Evolutionary conservation across 441 rosid genomes (phyloP).

Genomic region (Populus hybrid): DNA sequence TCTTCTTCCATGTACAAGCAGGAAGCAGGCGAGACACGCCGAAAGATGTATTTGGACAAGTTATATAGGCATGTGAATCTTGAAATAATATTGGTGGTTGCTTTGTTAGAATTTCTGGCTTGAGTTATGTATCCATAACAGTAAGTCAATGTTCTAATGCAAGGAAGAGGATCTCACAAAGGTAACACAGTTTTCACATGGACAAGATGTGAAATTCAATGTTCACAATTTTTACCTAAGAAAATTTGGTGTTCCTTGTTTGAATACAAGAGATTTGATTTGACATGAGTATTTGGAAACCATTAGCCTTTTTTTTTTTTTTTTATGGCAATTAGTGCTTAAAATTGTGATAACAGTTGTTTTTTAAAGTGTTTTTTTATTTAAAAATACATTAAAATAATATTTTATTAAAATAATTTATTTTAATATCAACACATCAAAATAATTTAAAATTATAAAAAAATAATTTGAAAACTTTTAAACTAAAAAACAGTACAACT

Average conservation of each 20-base stretch:
- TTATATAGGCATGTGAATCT: not conserved
- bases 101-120: not conserved
- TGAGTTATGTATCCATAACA: not conserved
- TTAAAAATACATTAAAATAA: too few species aligned
- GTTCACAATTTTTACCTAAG: not conserved
- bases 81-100: not conserved
- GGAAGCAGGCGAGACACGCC: not conserved
- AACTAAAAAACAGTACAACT: too few species aligned
- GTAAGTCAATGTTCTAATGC: not conserved
- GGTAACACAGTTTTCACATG: not conserved
- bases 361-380: too few species aligned
- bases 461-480: too few species aligned
- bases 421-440: too few species aligned
- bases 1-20: not conserved
- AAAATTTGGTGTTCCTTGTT: not conserved
- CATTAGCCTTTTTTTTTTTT: not conserved
- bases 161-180: not conserved
- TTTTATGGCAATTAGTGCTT: too few species aligned
- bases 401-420: too few species aligned
- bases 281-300: not conserved
- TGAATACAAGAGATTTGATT: not conserved
- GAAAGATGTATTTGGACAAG: not conserved
- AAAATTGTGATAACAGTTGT: fast-evolving
- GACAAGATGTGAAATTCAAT: not conserved
- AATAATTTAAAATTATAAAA: too few species aligned